Conservation (phyloP, 306 rosid species). For the barrel medic (Medicago truncatula) region MtrunA17r5.0-ANR NC_053045.1:64306001-64306500, state of each 20-base stretch:
- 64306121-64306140: slow-evolving; percentile 11
- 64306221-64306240: slow-evolving; percentile 32
- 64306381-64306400: slow-evolving; percentile 33
- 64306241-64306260: slow-evolving; percentile 43
- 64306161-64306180: background rate
- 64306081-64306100: background rate
- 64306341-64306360: slow-evolving; percentile 92
- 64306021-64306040: background rate
- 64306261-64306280: slow-evolving; percentile 91
- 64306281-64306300: slow-evolving; percentile 92
- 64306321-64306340: slow-evolving; percentile 83
- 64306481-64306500: slow-evolving; percentile 90
- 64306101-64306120: background rate
- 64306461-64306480: slow-evolving; percentile 87
- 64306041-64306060: background rate
- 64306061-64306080: background rate
- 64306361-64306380: slow-evolving; percentile 70
- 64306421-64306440: slow-evolving; percentile 50
- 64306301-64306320: slow-evolving; percentile 79
- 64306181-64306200: slow-evolving; percentile 27
- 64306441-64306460: slow-evolving; percentile 75
- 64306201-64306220: slow-evolving; percentile 31
- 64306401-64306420: slow-evolving; percentile 37
- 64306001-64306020: background rate
- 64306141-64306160: slow-evolving; percentile 9